phyloP scores from a whole-genome alignment of 306 rosid genomes.

The Prunus kanzakura region DNA sequence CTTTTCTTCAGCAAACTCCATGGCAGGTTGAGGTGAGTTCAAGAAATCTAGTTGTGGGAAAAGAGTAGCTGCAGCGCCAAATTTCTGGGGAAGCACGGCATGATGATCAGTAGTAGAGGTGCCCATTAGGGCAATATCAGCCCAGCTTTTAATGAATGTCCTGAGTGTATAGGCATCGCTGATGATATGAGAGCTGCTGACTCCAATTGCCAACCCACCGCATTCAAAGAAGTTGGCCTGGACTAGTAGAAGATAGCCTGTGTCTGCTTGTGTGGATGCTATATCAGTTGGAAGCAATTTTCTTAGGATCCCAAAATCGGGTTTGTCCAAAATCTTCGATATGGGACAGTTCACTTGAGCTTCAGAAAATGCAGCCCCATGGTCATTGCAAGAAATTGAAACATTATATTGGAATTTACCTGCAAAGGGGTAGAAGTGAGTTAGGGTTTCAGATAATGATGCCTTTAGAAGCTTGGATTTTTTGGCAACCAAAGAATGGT shows the following conservation, averaged over 20 bases:
- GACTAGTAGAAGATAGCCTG: slow-evolving; percentile 21
- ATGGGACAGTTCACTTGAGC: slow-evolving; percentile 26
- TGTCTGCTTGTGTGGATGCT: not conserved
- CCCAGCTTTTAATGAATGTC: slow-evolving; percentile 31
- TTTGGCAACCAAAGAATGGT: slow-evolving; percentile 1
- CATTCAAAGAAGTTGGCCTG: slow-evolving; percentile 36
- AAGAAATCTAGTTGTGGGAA: slow-evolving; percentile 23
- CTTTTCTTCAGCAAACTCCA: slow-evolving; percentile 18
- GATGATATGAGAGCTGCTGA: slow-evolving; percentile 35
- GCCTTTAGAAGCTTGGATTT: slow-evolving; percentile 23
- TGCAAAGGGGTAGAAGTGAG: slow-evolving; percentile 34
- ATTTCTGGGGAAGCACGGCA: not conserved
- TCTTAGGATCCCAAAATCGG: not conserved
- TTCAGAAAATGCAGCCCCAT: slow-evolving; percentile 23
- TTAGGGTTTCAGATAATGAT: slow-evolving; percentile 16
- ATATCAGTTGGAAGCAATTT: slow-evolving; percentile 22
- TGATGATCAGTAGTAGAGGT: not conserved
- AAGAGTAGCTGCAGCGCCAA: slow-evolving; percentile 20
- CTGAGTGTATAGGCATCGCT: slow-evolving; percentile 26
- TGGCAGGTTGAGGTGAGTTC: not conserved
- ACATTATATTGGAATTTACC: slow-evolving; percentile 30
- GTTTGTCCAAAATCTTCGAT: slow-evolving; percentile 13
- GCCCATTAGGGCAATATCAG: not conserved
- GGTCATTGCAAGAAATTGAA: slow-evolving; percentile 35
- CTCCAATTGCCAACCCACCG: slow-evolving; percentile 42